phyloP scores from a whole-genome alignment of 768 basidiomycete genomes.

The Fistulinella prunicolor region DNA sequence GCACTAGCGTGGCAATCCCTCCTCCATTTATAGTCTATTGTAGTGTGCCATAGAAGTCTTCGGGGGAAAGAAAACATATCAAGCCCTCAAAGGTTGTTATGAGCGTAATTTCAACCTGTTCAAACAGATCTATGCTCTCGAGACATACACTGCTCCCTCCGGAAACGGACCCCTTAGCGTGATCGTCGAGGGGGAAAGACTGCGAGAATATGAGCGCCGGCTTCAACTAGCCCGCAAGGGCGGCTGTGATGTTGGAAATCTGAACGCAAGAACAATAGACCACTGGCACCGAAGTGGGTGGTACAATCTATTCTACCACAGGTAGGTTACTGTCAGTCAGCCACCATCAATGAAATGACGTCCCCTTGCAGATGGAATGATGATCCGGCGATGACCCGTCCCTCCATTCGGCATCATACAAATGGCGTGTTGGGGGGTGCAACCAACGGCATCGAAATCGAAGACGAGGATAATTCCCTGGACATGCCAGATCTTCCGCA shows the following conservation, averaged over 20 bases:
- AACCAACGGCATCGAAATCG: slow-evolving; percentile 43
- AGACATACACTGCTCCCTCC: slow-evolving; percentile 40
- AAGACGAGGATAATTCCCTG: slow-evolving; percentile 50
- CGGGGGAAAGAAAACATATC: slow-evolving; percentile 74
- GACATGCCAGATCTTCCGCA: slow-evolving; percentile 38
- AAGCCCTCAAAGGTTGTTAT: slow-evolving; percentile 81
- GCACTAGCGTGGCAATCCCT: background rate
- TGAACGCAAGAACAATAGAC: slow-evolving; percentile 70
- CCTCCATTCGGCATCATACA: slow-evolving; percentile 38
- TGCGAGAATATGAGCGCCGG: slow-evolving; percentile 70
- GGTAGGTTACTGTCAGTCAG: slow-evolving; percentile 37
- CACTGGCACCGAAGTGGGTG: slow-evolving; percentile 78
- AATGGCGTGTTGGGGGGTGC: slow-evolving; percentile 26
- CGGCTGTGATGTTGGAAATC: slow-evolving; percentile 68
- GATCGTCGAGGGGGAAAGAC: slow-evolving; percentile 58
- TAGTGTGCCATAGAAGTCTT: slow-evolving; percentile 74
- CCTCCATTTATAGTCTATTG: slow-evolving; percentile 1
- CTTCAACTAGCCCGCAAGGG: slow-evolving; percentile 62
- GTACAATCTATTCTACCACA: slow-evolving; percentile 69
- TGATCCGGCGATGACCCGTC: slow-evolving; percentile 58
- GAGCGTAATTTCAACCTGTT: slow-evolving; percentile 84
- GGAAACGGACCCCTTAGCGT: slow-evolving; percentile 39
- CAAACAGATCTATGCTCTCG: slow-evolving; percentile 77
- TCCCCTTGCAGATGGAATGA: slow-evolving; percentile 54
- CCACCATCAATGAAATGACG: background rate